phyloP scores from a whole-genome alignment of 345 rosid genomes.

The Syzygium aqueum region DNA sequence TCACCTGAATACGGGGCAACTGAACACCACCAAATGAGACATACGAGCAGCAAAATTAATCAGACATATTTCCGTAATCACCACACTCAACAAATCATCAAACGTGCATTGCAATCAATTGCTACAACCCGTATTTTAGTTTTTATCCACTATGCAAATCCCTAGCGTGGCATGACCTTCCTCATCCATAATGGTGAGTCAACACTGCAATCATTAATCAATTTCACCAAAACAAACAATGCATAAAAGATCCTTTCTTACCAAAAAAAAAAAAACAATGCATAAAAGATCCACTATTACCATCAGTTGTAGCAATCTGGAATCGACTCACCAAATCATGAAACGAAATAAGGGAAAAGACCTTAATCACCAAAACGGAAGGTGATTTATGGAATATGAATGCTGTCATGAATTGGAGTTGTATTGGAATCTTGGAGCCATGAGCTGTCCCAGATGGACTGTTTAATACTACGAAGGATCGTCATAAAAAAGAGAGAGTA shows the following conservation, averaged over 20 bases:
- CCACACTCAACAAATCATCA: neutral
- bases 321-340: slow-evolving; percentile 79
- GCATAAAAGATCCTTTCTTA: neutral
- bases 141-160: neutral
- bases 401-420: neutral
- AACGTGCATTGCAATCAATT: neutral
- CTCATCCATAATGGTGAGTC: neutral
- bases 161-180: neutral
- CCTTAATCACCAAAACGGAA: neutral
- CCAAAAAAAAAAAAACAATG: neutral
- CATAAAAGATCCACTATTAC: slow-evolving; percentile 12
- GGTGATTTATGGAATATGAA: too few species aligned
- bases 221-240: neutral
- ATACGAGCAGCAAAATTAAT: neutral
- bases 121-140: neutral
- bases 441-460: neutral
- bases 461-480: neutral
- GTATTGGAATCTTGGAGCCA: neutral
- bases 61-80: neutral
- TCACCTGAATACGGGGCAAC: slow-evolving; percentile 12
- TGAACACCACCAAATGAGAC: neutral
- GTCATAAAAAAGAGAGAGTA: neutral
- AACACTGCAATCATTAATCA: neutral
- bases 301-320: slow-evolving; percentile 67
- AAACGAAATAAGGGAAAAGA: neutral